Evolutionary conservation across 805 yeast species (phyloP), one percentile per base, ranked within the genome.

Genomic region (Priceomyces carsonii): DNA sequence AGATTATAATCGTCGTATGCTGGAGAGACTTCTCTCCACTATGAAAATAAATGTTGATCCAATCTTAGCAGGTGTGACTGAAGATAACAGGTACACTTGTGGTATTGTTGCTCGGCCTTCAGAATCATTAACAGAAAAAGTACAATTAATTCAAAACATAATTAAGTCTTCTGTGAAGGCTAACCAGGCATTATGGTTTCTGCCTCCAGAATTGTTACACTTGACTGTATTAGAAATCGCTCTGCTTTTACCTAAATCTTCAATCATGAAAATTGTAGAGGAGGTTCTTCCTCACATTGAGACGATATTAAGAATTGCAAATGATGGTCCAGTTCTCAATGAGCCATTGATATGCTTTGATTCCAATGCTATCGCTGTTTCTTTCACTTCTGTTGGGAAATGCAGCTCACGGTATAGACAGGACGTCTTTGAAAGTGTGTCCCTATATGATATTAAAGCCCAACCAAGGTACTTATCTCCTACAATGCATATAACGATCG

Each of bases 331-430:
- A 3, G 14, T 15, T 3, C 17, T 30, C n/a, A 12, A 15, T 22
- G 10, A 8, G 15, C 33, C 33, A 13, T 20, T 19, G 26, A 20
- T 30, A 15, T 19, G 24, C 17, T 20, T 30, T 18, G 33, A 30
- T 20, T 25, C 23, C 17, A 30, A 30, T 30, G 33, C 33, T 13
- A 19, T 30, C 14, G 33, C 33, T n/a, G 14, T 30, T 13, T 13
- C 33, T 1, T 30, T 30, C 14, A 22, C 17, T 19, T 30, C 33
- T 10, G 12, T 9, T 9, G 27, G 19, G 15, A 20, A 15, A 8
- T 21, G 33, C 17, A 16, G 22, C 10, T 9, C 22, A 8, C 20
- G 14, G 22, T 30, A 19, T 22, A 30, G 24, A 18, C 12, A 4
- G 17, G 7, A 19, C 15, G 9, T 30, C 5, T 30, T n/a, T 20